phyloP scores from a whole-genome alignment of 192 early-diverging fungal species.

The Oehlia diaphana region DNA sequence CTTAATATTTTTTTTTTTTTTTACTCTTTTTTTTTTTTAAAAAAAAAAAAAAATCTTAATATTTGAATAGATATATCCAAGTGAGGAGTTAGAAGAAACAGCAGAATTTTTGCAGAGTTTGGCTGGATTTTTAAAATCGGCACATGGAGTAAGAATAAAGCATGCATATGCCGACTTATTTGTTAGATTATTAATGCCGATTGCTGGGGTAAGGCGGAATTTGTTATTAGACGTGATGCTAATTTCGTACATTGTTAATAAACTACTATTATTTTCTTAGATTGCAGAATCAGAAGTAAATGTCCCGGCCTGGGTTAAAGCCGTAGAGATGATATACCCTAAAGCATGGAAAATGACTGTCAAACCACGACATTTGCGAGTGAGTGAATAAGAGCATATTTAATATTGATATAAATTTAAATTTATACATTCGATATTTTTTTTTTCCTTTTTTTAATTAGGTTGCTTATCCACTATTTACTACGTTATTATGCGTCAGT shows the following conservation, averaged over 20 bases:
- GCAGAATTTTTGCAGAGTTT: slow-evolving; percentile 91
- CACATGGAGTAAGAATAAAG: slow-evolving; percentile 79
- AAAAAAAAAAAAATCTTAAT: not conserved
- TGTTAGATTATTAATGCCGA: slow-evolving; percentile 87
- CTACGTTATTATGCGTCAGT: slow-evolving; percentile 89
- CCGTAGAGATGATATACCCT: slow-evolving; percentile 87
- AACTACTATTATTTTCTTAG: slow-evolving; percentile 33
- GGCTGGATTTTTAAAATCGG: slow-evolving; percentile 84
- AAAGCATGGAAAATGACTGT: slow-evolving; percentile 88
- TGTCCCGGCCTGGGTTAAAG: slow-evolving; percentile 88
- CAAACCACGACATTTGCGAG: slow-evolving; percentile 72
- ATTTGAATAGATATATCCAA: slow-evolving; percentile 78
- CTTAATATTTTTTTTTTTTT: no score
- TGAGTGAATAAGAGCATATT: not conserved
- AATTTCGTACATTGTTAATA: not conserved
- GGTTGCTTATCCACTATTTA: slow-evolving; percentile 81
- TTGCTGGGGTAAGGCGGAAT: slow-evolving; percentile 62
- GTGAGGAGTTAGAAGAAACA: slow-evolving; percentile 90
- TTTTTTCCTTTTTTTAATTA: slow-evolving; percentile 29
- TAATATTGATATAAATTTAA: not conserved
- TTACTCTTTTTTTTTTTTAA: not conserved
- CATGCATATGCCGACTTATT: slow-evolving; percentile 90
- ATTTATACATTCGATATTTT: not conserved
- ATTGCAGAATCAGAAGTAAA: slow-evolving; percentile 94
- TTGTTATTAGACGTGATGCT: not conserved